These are phyloP conservation scores for Fraxinus paxiana DNA, from an alignment of 305 asterid species.

Conservation along the genomic window DNA sequence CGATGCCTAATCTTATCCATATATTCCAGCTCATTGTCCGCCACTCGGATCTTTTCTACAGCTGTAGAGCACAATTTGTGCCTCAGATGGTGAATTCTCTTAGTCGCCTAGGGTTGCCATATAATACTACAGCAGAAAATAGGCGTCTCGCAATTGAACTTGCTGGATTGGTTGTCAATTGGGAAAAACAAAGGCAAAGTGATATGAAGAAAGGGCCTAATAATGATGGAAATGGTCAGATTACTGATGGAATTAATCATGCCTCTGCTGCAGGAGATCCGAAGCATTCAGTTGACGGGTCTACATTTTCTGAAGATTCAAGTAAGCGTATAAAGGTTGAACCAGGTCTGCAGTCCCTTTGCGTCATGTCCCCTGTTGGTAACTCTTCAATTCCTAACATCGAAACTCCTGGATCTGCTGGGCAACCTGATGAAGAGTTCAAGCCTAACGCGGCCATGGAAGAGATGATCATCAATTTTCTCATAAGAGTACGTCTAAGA, in stretches of 20 bases:
- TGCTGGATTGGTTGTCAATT: slow-evolving; percentile 97
- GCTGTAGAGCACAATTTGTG: slow-evolving; percentile 98
- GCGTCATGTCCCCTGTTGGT: slow-evolving; percentile 99
- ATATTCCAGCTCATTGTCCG: slow-evolving; percentile 99
- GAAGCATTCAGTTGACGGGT: slow-evolving; percentile 69
- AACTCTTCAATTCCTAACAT: slow-evolving; percentile 86
- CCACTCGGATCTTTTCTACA: slow-evolving; percentile 97
- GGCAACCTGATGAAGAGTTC: slow-evolving; percentile 97
- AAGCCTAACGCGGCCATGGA: slow-evolving; percentile 99
- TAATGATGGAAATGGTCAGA: slow-evolving; percentile 53
- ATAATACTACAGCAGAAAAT: slow-evolving; percentile 90
- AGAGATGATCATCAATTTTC: slow-evolving; percentile 98
- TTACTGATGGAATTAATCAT: slow-evolving; percentile 52
- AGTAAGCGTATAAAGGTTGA: slow-evolving; percentile 89
- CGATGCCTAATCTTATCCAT: slow-evolving; percentile 95
- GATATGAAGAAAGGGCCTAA: slow-evolving; percentile 67
- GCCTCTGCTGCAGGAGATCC: slow-evolving; percentile 57
- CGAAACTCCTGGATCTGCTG: slow-evolving; percentile 89
- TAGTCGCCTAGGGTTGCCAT: slow-evolving; percentile 98
- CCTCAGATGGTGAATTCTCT: slow-evolving; percentile 99
- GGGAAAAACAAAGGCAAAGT: slow-evolving; percentile 96
- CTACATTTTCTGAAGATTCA: slow-evolving; percentile 85
- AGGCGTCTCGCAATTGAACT: slow-evolving; percentile 99
- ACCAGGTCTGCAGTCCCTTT: slow-evolving; percentile 89
- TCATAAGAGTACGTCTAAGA: slow-evolving; percentile 68